Conservation (phyloP, 2,329 filamentous ascomycete genomes). For the Exserohilum turcica region DNA sequence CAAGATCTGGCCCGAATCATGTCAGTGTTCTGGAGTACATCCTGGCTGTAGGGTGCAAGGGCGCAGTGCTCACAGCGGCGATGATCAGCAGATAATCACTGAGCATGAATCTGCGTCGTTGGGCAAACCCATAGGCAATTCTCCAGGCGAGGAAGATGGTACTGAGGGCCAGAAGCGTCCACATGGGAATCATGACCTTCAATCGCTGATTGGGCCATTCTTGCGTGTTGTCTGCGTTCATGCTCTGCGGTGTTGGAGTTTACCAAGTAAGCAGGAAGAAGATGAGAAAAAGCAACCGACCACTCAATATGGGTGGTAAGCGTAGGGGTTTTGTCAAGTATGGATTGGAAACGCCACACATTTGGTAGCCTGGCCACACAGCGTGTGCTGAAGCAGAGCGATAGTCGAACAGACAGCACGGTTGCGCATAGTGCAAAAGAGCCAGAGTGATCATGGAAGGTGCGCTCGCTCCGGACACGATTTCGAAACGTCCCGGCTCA, state of each 20-base stretch:
- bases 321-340: slow-evolving; percentile 6
- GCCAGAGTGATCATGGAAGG: slow-evolving; percentile 14
- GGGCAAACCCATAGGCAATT: slow-evolving; percentile 26
- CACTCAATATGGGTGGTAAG: slow-evolving; percentile 2
- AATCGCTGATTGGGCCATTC: slow-evolving; percentile 32
- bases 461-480: slow-evolving; percentile 1
- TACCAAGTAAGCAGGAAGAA: not conserved
- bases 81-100: slow-evolving; percentile 37
- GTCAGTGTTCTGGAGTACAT: slow-evolving; percentile 5
- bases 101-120: slow-evolving; percentile 27
- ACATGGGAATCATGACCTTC: slow-evolving; percentile 27
- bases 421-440: not conserved
- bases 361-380: slow-evolving; percentile 4
- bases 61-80: slow-evolving; percentile 25
- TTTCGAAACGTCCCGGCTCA: slow-evolving; percentile 11
- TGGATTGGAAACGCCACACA: slow-evolving; percentile 1
- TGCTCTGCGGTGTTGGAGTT: slow-evolving; percentile 5
- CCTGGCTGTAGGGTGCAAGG: not conserved
- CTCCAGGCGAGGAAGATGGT: slow-evolving; percentile 34
- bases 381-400: slow-evolving; percentile 3
- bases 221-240: slow-evolving; percentile 18
- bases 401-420: slow-evolving; percentile 5
- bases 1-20: slow-evolving; percentile 12
- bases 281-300: not conserved
- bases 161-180: slow-evolving; percentile 26